phyloP scores from a whole-genome alignment of 768 basidiomycete species.

The Epithele typhae region DNA sequence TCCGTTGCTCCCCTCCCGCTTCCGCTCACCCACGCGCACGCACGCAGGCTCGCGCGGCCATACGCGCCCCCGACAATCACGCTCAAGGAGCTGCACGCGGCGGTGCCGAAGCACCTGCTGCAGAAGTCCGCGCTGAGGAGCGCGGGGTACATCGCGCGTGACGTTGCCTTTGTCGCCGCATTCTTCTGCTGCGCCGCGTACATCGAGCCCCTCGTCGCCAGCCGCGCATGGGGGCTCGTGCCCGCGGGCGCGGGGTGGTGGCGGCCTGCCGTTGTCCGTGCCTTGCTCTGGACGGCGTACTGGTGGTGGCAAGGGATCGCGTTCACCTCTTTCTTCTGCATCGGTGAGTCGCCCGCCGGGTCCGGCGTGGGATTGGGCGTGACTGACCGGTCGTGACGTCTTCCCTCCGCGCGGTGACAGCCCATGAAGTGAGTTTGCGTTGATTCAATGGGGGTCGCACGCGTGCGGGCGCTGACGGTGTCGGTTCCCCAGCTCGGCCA shows the following conservation, averaged over 20 bases:
- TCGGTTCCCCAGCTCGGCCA: conserved; percentile 24
- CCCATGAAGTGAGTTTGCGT: conserved; percentile 17
- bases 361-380: no score
- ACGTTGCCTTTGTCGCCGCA: conserved; percentile 37
- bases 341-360: conserved; percentile 34
- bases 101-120: conserved; percentile 51
- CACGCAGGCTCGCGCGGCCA: conserved; percentile 35
- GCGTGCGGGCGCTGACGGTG: neutral
- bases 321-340: conserved; percentile 48
- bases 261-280: conserved; percentile 29
- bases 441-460: neutral
- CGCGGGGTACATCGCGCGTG: conserved; percentile 40
- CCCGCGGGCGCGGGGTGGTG: conserved; percentile 25
- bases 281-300: conserved; percentile 41
- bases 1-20: neutral
- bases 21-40: neutral
- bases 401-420: conserved; percentile 6
- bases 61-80: conserved; percentile 47
- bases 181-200: conserved; percentile 41
- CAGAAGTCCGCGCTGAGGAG: conserved; percentile 38
- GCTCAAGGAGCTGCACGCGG: conserved; percentile 51
- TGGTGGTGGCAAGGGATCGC: conserved; percentile 51
- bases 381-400: no score
- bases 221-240: conserved; percentile 34
- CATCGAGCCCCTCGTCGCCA: conserved; percentile 38